Conservation (phyloP, 2,329 filamentous ascomycete species). For the Fusarium anthophilum region DNA sequence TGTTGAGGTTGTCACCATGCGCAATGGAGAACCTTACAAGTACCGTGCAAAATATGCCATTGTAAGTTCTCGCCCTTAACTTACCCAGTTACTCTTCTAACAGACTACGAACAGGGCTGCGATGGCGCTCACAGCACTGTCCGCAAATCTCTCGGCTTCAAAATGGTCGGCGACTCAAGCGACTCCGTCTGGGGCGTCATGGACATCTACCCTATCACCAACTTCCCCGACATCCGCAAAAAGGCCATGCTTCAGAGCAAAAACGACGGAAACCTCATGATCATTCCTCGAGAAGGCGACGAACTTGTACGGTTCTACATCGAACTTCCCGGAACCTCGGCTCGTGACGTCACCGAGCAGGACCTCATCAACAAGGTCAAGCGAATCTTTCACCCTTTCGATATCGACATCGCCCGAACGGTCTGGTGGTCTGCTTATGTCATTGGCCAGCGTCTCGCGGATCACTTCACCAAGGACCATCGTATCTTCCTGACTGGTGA, state of each 20-base stretch:
- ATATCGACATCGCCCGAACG: slow-evolving; percentile 49
- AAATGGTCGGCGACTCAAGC: slow-evolving; percentile 41
- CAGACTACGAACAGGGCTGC: not conserved
- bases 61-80: not conserved
- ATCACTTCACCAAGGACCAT: slow-evolving; percentile 55
- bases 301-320: slow-evolving; percentile 41
- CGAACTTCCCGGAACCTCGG: slow-evolving; percentile 3
- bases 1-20: slow-evolving; percentile 5
- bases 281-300: slow-evolving; percentile 40
- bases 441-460: slow-evolving; percentile 66
- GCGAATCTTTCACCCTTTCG: slow-evolving; percentile 64
- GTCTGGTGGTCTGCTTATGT: slow-evolving; percentile 56
- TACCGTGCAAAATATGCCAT: slow-evolving; percentile 34
- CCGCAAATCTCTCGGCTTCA: slow-evolving; percentile 37
- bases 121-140: slow-evolving; percentile 43
- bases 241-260: slow-evolving; percentile 43
- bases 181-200: slow-evolving; percentile 45
- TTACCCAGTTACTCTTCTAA: rapidly evolving
- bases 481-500: slow-evolving; percentile 75
- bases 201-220: slow-evolving; percentile 40
- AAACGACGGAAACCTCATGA: slow-evolving; percentile 37
- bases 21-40: not conserved
- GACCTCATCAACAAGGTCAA: slow-evolving; percentile 54
- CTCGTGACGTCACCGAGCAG: slow-evolving; percentile 13
- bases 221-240: slow-evolving; percentile 44